phyloP scores from a whole-genome alignment of 371 early-diverging fungal genomes.

The Actinomortierella ambigua region DNA sequence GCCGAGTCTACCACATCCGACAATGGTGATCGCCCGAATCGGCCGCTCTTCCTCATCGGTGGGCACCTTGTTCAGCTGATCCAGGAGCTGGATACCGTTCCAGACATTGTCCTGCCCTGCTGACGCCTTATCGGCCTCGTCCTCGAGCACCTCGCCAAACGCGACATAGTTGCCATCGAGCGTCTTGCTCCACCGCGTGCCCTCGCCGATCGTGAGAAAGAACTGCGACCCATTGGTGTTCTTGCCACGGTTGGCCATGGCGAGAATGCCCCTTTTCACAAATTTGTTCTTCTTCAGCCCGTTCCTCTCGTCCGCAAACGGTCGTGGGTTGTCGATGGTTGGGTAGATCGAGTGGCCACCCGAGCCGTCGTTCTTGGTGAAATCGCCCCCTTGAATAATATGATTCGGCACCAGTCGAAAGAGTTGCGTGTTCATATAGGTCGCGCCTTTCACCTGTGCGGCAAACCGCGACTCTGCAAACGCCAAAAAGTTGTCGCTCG shows the following conservation, averaged over 20 bases:
- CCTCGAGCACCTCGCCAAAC: slow-evolving; percentile 73
- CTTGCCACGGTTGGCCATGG: slow-evolving; percentile 89
- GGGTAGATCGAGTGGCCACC: slow-evolving; percentile 76
- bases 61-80: slow-evolving; percentile 51
- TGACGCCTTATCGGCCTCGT: background rate
- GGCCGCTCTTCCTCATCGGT: slow-evolving; percentile 49
- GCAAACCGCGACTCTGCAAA: slow-evolving; percentile 45
- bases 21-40: slow-evolving; percentile 46
- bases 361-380: slow-evolving; percentile 78
- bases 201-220: slow-evolving; percentile 69
- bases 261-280: slow-evolving; percentile 57
- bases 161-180: slow-evolving; percentile 82
- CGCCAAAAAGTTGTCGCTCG: slow-evolving; percentile 61
- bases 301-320: slow-evolving; percentile 63
- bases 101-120: slow-evolving; percentile 10
- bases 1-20: slow-evolving; percentile 45
- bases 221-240: slow-evolving; percentile 89
- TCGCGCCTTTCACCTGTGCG: slow-evolving; percentile 27
- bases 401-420: slow-evolving; percentile 67
- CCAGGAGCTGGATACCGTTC: slow-evolving; percentile 49
- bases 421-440: slow-evolving; percentile 50
- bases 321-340: slow-evolving; percentile 33
- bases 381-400: slow-evolving; percentile 85
- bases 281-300: slow-evolving; percentile 61
- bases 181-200: slow-evolving; percentile 55